Percentiles rank a stretch among this genome's conserved stretches.
Conservation (phyloP, 352 stramenopile genomes). For the Globisporangium carolinianum region DNA sequence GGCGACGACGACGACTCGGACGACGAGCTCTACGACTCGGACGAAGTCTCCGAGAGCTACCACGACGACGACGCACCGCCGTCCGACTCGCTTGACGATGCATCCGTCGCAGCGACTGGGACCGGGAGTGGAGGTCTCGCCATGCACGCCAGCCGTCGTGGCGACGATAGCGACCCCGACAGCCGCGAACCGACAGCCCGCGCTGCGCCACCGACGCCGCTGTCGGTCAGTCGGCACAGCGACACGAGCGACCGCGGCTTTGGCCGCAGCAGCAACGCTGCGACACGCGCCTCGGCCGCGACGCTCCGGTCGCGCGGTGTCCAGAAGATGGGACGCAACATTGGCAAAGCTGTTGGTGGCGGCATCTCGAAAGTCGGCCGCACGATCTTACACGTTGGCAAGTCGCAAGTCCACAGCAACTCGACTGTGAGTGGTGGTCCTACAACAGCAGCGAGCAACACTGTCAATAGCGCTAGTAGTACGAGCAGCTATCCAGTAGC, state of each 20-base stretch:
- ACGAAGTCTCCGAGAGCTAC: conserved; percentile 51
- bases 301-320: conserved; percentile 37
- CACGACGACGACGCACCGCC: not conserved
- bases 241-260: conserved; percentile 11
- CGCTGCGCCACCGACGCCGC: conserved; percentile 13
- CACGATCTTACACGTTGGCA: conserved; percentile 70
- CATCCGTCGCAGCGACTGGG: conserved; percentile 6
- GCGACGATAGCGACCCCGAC: not conserved
- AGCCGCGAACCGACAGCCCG: not conserved
- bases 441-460: conserved; percentile 2
- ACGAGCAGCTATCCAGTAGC: too few relatives aligned
- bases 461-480: too few relatives aligned
- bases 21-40: conserved; percentile 65
- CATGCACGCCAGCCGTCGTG: too few relatives aligned
- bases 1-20: conserved; percentile 76
- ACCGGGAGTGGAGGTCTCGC: too few relatives aligned
- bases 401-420: conserved; percentile 25
- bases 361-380: conserved; percentile 74
- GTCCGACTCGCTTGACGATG: not conserved
- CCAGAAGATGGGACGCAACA: conserved; percentile 71
- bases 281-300: conserved; percentile 4
- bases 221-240: not conserved
- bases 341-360: conserved; percentile 69
- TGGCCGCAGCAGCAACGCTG: not conserved
- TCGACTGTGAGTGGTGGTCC: not conserved